Conservation (phyloP, 2,329 filamentous ascomycete species). For the Colletotrichum tropicicola region DNA sequence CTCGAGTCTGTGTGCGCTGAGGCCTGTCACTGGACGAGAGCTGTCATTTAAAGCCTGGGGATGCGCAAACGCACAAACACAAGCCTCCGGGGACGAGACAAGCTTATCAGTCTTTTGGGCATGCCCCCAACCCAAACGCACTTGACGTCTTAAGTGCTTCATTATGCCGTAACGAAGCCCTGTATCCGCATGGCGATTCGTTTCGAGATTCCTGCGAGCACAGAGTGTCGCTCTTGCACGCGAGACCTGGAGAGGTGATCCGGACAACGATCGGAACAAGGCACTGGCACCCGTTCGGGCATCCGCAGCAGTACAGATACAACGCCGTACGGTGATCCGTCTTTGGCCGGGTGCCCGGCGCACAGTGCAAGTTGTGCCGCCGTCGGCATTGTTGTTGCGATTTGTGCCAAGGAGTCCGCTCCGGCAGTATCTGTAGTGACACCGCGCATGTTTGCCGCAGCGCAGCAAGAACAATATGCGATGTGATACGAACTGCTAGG, state of each 20-base stretch:
- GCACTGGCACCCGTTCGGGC: neutral
- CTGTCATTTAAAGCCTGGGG: slow-evolving; percentile 16
- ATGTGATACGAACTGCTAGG: slow-evolving; percentile 24
- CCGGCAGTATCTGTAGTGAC: neutral
- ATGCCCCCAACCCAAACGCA: slow-evolving; percentile 24
- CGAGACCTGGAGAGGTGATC: slow-evolving; percentile 13
- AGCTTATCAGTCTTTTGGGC: slow-evolving; percentile 14
- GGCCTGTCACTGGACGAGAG: slow-evolving; percentile 25
- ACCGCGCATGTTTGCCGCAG: neutral
- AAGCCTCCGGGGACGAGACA: slow-evolving; percentile 17
- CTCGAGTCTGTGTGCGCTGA: slow-evolving; percentile 11
- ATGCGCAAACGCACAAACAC: slow-evolving; percentile 14
- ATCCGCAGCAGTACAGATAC: slow-evolving; percentile 3
- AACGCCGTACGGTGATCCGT: slow-evolving; percentile 11
- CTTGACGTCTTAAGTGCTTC: slow-evolving; percentile 29
- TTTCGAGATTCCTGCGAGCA: slow-evolving; percentile 15
- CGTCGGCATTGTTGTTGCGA: neutral
- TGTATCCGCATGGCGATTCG: slow-evolving; percentile 16
- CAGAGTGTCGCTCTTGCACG: slow-evolving; percentile 7
- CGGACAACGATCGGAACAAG: slow-evolving; percentile 17
- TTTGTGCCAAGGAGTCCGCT: neutral
- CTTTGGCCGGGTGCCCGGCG: neutral
- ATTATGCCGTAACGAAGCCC: slow-evolving; percentile 23
- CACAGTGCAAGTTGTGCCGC: neutral
- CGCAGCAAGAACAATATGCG: neutral